Evolutionary conservation across 2,329 filamentous ascomycete species (phyloP).

Genomic region (Dothideomycetes sp.): DNA sequence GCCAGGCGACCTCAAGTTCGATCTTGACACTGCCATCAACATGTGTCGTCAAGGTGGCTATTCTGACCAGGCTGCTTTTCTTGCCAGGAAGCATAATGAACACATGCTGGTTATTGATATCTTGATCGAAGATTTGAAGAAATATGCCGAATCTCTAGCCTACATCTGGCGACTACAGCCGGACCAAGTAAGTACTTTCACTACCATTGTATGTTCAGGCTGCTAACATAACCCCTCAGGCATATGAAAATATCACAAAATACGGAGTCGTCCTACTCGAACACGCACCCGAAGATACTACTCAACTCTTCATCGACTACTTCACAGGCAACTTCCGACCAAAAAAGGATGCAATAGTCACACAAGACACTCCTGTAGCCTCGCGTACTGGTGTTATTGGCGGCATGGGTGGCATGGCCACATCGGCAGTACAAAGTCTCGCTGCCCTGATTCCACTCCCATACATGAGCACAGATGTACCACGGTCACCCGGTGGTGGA

Average conservation of each 20-base stretch:
- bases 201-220: background rate
- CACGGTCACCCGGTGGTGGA: conserved; percentile 39
- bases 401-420: conserved; percentile 38
- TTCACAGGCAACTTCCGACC: conserved; percentile 79
- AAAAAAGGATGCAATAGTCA: conserved; percentile 49
- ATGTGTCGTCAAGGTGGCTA: conserved; percentile 98
- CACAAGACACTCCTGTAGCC: conserved; percentile 35
- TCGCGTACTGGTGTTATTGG: conserved; percentile 20
- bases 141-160: conserved; percentile 75
- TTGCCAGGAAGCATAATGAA: conserved; percentile 89
- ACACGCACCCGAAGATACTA: conserved; percentile 72
- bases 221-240: conserved; percentile 35
- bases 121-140: conserved; percentile 86
- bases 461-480: conserved; percentile 61
- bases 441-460: conserved; percentile 74
- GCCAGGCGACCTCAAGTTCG: conserved; percentile 87
- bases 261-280: conserved; percentile 86
- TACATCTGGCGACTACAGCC: conserved; percentile 87
- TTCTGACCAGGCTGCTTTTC: conserved; percentile 88
- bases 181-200: conserved; percentile 51
- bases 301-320: conserved; percentile 84
- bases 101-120: conserved; percentile 92
- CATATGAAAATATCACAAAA: conserved; percentile 85
- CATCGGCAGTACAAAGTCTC: conserved; percentile 74
- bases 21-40: conserved; percentile 88